Percentiles rank a stretch among this genome's conserved stretches.
Evolutionary conservation across 192 early-diverging fungal genomes (phyloP).

Genomic region (Podila epigama): DNA sequence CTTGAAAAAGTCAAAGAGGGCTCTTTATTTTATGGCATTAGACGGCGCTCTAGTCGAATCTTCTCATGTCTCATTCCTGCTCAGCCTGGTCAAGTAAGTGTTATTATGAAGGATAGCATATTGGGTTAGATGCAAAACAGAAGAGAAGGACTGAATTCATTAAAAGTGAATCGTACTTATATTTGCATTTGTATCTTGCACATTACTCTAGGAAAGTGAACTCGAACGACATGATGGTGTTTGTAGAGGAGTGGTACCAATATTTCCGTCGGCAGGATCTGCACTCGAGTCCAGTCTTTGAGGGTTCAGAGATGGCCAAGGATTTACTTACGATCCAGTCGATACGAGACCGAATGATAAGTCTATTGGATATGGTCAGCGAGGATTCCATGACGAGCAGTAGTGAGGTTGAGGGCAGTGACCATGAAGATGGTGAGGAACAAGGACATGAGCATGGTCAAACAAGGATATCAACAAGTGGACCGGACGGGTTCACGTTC

Average conservation of each 20-base stretch:
- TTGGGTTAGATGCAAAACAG: background rate
- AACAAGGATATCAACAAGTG: background rate
- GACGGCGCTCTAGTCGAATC: conserved; percentile 39
- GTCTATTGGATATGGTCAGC: conserved; percentile 28
- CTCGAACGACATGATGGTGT: conserved; percentile 40
- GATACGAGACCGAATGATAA: conserved; percentile 24
- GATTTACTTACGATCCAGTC: conserved; percentile 21
- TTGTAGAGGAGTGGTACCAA: conserved; percentile 36
- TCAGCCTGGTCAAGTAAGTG: conserved; percentile 54
- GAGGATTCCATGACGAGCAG: conserved; percentile 38
- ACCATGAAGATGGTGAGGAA: background rate
- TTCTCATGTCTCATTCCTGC: conserved; percentile 45
- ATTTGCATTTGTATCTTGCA: background rate
- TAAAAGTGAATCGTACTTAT: background rate
- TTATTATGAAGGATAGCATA: no score
- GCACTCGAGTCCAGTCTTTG: no score
- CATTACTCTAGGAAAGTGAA: conserved; percentile 33
- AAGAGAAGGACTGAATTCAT: background rate
- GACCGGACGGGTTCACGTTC: background rate
- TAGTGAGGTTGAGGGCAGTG: conserved; percentile 24
- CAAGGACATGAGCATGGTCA: background rate
- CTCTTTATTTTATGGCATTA: conserved; percentile 72
- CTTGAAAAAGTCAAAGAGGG: conserved; percentile 64
- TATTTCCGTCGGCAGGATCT: conserved; percentile 12
- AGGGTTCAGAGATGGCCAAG: conserved; percentile 6